Evolutionary conservation across 2,329 filamentous ascomycete species (phyloP).

Genomic region (Aureobasidium melanogenum): DNA sequence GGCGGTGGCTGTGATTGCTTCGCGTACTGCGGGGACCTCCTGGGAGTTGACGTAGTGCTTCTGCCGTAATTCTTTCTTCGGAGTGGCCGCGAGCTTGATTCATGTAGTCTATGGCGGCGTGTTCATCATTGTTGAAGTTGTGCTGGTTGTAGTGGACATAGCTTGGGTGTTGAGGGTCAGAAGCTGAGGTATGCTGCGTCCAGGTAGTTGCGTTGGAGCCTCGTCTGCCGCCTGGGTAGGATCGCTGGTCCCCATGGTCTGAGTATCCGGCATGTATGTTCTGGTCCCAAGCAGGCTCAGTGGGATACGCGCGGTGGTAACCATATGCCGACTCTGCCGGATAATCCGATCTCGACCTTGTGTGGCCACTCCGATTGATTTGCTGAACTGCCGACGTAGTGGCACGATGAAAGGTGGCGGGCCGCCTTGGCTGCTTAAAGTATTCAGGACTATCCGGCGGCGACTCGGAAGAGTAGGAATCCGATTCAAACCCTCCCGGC

Average conservation of each 20-base stretch:
- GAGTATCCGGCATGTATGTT: neutral
- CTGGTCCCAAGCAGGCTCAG: neutral
- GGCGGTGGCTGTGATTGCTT: neutral
- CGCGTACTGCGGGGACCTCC: neutral
- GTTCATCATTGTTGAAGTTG: neutral
- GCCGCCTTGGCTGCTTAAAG: neutral
- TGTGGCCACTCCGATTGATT: neutral
- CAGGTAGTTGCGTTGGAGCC: neutral
- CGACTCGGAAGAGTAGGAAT: constrained; percentile 3
- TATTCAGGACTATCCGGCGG: neutral
- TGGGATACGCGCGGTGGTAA: neutral
- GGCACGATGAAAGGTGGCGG: neutral
- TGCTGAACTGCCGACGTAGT: neutral
- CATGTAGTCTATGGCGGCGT: neutral
- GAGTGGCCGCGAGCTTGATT: neutral
- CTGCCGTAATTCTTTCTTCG: neutral
- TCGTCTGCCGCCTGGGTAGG: neutral
- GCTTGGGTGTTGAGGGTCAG: neutral
- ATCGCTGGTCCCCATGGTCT: neutral
- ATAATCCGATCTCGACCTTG: neutral
- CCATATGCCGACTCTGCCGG: neutral
- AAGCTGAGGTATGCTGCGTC: neutral
- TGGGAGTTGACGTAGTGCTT: neutral
- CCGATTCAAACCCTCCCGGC: neutral
- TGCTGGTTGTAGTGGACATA: neutral